Conservation (phyloP, 139 green algal genomes). For the Eudorina sp. region DNA sequence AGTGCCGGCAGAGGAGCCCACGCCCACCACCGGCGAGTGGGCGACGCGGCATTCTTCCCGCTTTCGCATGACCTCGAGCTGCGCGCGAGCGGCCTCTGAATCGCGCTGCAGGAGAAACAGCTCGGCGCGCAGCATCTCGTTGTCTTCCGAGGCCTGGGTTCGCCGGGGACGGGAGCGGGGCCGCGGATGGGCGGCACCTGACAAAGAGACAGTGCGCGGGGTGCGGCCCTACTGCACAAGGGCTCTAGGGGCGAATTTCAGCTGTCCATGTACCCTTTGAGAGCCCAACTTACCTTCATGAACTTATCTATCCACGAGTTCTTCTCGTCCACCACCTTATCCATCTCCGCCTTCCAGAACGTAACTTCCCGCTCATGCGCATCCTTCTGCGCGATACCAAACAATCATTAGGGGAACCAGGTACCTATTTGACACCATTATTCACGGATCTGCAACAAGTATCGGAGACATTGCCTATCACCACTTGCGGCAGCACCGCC, state of each 20-base stretch:
- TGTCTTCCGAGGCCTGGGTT: constrained; percentile 10
- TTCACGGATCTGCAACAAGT: too few relatives aligned
- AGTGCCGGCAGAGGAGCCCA: not conserved
- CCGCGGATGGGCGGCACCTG: not conserved
- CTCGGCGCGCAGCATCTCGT: constrained; percentile 39
- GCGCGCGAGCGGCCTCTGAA: not conserved
- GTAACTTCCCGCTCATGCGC: not conserved
- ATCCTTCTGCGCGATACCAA: constrained; percentile 4
- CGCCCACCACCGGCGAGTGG: not conserved
- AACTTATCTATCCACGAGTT: constrained; percentile 33
- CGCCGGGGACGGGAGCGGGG: not conserved
- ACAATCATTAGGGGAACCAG: too few relatives aligned
- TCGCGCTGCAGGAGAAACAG: constrained; percentile 37
- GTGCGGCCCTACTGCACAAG: not conserved
- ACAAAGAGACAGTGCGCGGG: not conserved
- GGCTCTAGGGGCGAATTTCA: too few relatives aligned
- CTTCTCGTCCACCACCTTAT: constrained; percentile 40
- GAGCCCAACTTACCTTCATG: constrained; percentile 21
- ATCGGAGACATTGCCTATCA: too few relatives aligned
- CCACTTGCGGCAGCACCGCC: too few relatives aligned
- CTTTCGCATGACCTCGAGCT: constrained; percentile 16
- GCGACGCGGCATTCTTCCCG: constrained; percentile 14
- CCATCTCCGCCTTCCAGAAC: constrained; percentile 43
- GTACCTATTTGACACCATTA: too few relatives aligned
- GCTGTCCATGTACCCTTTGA: not conserved